Percentiles rank a stretch among this genome's conserved stretches.
Evolutionary conservation across 129 eudicot genomes (phyloP).

Genomic region (Heracleum sosnowskyi): DNA sequence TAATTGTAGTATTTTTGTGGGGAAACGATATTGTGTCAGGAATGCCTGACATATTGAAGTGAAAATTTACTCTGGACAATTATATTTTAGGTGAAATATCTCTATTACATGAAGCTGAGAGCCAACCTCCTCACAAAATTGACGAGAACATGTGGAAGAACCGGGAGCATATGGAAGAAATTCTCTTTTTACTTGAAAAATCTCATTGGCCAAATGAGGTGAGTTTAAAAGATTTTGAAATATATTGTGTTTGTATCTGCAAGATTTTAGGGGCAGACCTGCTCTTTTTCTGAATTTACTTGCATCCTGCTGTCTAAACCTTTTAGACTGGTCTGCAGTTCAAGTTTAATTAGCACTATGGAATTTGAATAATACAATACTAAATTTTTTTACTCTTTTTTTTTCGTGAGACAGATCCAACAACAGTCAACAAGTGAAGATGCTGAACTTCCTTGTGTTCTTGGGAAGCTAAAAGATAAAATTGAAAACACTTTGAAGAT

Average conservation of each 20-base stretch:
- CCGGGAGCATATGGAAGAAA: conserved; percentile 86
- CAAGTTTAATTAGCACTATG: background rate
- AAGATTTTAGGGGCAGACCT: background rate
- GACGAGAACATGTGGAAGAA: conserved; percentile 98
- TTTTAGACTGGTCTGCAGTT: background rate
- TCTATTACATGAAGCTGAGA: conserved; percentile 55
- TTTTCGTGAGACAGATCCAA: conserved; percentile 49
- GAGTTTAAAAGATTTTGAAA: conserved; percentile 13
- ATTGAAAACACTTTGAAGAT: conserved; percentile 42
- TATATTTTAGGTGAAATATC: conserved; percentile 40
- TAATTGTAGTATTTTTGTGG: background rate
- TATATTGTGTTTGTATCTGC: background rate
- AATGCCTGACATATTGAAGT: no score
- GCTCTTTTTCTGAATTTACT: background rate
- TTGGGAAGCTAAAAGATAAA: conserved; percentile 51
- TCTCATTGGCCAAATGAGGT: conserved; percentile 70
- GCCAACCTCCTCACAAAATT: conserved; percentile 77
- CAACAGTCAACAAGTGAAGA: conserved; percentile 48
- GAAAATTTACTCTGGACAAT: background rate
- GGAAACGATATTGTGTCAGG: background rate
- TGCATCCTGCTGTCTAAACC: background rate
- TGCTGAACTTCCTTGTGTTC: conserved; percentile 50
- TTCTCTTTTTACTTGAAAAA: conserved; percentile 55
- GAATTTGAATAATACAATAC: background rate
- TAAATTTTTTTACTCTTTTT: conserved; percentile 7